Conservation (phyloP, 495 filamentous ascomycete genomes). For the Mycothermus thermophilus region DNA sequence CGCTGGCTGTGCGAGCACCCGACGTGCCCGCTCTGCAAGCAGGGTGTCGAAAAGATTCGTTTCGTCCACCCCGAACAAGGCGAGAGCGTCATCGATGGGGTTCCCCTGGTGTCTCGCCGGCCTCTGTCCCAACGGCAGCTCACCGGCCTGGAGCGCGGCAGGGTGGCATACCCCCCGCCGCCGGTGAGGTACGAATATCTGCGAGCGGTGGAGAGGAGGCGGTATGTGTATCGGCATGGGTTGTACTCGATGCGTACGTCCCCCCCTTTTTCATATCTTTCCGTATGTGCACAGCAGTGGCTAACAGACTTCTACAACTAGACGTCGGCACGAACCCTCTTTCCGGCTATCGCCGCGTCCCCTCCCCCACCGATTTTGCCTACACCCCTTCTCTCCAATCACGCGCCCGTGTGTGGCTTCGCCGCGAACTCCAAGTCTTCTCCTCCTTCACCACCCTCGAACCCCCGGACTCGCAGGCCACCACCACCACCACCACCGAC, state of each 20-base stretch:
- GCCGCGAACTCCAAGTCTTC: slow-evolving; percentile 81
- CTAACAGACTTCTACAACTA: background rate
- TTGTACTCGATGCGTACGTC: slow-evolving; percentile 61
- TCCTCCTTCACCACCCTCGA: slow-evolving; percentile 41
- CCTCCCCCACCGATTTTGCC: slow-evolving; percentile 54
- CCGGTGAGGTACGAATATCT: too few relatives aligned
- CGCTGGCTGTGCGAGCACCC: slow-evolving; percentile 68
- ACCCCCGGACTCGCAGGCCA: too few relatives aligned
- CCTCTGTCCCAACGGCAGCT: too few relatives aligned
- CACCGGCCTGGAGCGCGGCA: too few relatives aligned
- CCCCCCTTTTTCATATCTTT: background rate
- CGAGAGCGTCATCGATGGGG: too few relatives aligned
- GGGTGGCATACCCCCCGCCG: too few relatives aligned
- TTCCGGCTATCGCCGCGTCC: slow-evolving; percentile 62
- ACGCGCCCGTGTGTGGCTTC: slow-evolving; percentile 74
- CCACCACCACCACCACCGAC: slow-evolving; percentile 2
- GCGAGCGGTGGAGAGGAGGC: slow-evolving; percentile 52
- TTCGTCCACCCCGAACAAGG: slow-evolving; percentile 47
- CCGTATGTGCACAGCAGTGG: background rate
- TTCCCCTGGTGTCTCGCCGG: too few relatives aligned
- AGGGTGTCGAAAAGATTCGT: slow-evolving; percentile 50
- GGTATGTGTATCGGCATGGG: slow-evolving; percentile 60
- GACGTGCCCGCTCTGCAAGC: slow-evolving; percentile 69
- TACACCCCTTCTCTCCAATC: slow-evolving; percentile 54
- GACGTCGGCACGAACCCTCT: slow-evolving; percentile 59